phyloP scores from a whole-genome alignment of 2,329 filamentous ascomycete species.

The Aspergillus sp. region DNA sequence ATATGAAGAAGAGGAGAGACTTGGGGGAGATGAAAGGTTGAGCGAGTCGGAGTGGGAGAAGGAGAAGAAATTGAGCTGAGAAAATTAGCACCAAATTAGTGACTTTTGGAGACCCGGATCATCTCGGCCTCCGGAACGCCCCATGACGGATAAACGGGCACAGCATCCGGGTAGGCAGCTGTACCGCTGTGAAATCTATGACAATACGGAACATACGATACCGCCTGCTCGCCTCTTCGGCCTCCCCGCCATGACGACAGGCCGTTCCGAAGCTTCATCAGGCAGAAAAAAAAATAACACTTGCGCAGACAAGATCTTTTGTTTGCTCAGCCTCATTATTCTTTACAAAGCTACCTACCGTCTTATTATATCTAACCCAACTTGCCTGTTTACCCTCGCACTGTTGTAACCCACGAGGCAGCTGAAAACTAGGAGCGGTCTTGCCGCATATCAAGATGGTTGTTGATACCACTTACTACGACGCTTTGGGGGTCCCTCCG shows the following conservation, averaged over 20 bases:
- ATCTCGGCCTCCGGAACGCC: slow-evolving; percentile 11
- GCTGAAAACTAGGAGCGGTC: slow-evolving; percentile 9
- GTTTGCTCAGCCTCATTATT: not conserved
- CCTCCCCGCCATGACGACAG: slow-evolving; percentile 34
- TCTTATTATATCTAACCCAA: not conserved
- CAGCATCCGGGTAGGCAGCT: not conserved
- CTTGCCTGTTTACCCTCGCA: not conserved
- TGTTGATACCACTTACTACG: slow-evolving; percentile 86
- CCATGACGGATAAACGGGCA: not conserved
- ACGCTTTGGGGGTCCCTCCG: slow-evolving; percentile 80
- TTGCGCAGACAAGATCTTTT: not conserved
- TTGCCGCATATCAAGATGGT: slow-evolving; percentile 65
- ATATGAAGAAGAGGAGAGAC: slow-evolving; percentile 12
- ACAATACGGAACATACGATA: slow-evolving; percentile 11
- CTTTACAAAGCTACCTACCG: not conserved
- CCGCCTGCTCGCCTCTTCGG: not conserved
- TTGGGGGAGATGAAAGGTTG: slow-evolving; percentile 9
- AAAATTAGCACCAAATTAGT: slow-evolving; percentile 3
- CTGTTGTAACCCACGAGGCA: not conserved
- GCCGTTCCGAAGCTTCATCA: slow-evolving; percentile 24
- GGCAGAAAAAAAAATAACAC: slow-evolving; percentile 28
- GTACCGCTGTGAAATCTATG: slow-evolving; percentile 2
- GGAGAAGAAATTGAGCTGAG: slow-evolving; percentile 11
- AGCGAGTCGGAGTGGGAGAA: slow-evolving; percentile 11
- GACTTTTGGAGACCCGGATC: slow-evolving; percentile 1